A percentile compares a stretch with the other conserved stretches of the same genome.
These are phyloP conservation scores for Laetiporus sulphureus DNA, from an alignment of 1,284 basidiomycete genomes.

Conservation along the genomic window DNA sequence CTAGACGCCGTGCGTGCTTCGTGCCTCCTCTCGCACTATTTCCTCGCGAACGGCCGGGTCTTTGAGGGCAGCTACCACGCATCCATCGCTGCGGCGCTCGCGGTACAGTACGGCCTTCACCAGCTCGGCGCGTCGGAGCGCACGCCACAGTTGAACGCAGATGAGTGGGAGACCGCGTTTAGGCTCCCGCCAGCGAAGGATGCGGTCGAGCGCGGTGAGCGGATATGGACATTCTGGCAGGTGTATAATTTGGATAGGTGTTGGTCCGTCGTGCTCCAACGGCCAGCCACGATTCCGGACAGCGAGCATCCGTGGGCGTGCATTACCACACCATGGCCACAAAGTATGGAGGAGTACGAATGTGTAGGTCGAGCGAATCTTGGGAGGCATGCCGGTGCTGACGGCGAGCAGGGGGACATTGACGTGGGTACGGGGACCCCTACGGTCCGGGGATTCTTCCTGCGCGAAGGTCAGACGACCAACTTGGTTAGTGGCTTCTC, in stretches of 20 bases:
- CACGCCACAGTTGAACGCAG: conserved; percentile 23
- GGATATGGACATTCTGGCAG: conserved; percentile 38
- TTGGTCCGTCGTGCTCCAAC: conserved; percentile 33
- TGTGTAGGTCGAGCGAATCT: conserved; percentile 11
- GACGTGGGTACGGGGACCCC: conserved; percentile 42
- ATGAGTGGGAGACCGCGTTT: conserved; percentile 32
- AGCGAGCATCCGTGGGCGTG: conserved; percentile 30
- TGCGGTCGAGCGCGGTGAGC: conserved; percentile 37
- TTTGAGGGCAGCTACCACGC: conserved; percentile 70
- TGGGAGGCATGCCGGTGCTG: neutral
- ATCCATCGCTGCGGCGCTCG: conserved; percentile 58
- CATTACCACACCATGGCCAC: conserved; percentile 36
- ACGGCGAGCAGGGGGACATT: conserved; percentile 43
- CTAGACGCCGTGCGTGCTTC: conserved; percentile 70
- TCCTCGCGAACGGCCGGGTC: conserved; percentile 63
- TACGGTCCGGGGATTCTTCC: conserved; percentile 56
- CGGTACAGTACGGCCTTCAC: conserved; percentile 62
- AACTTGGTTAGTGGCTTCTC: conserved; percentile 49
- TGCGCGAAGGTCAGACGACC: conserved; percentile 42
- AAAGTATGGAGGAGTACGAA: conserved; percentile 29
- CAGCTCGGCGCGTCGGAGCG: conserved; percentile 32
- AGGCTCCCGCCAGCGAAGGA: conserved; percentile 51
- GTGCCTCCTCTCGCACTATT: conserved; percentile 66
- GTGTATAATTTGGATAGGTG: conserved; percentile 36
- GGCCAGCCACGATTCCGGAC: conserved; percentile 33